Conservation (phyloP, 805 yeast species). For the Ogataea thermomethanolica region DNA sequence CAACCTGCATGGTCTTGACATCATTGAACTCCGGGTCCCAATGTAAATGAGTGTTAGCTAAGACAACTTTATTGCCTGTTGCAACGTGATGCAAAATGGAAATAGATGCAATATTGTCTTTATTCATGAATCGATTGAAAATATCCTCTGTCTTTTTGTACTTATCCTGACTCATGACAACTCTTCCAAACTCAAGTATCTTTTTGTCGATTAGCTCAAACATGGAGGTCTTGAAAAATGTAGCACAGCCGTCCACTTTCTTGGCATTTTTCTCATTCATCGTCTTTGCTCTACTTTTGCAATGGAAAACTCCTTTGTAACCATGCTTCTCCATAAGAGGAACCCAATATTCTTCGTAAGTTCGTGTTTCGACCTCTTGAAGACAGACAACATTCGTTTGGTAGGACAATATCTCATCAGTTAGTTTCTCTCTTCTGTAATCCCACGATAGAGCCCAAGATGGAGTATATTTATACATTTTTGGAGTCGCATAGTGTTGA, state of each 20-base stretch:
- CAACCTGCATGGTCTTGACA: slow-evolving; percentile 94
- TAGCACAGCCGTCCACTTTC: slow-evolving; percentile 98
- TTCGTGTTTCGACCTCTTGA: slow-evolving; percentile 91
- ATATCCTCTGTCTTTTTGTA: slow-evolving; percentile 92
- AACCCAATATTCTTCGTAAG: slow-evolving; percentile 82
- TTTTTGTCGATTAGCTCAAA: slow-evolving; percentile 70
- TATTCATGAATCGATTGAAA: slow-evolving; percentile 92
- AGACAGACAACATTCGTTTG: slow-evolving; percentile 80
- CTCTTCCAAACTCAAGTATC: slow-evolving; percentile 76
- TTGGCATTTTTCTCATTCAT: slow-evolving; percentile 77
- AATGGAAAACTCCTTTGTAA: slow-evolving; percentile 77
- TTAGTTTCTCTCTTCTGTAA: slow-evolving; percentile 73
- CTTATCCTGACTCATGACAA: slow-evolving; percentile 76
- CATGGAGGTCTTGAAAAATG: slow-evolving; percentile 68
- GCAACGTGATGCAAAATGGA: slow-evolving; percentile 67
- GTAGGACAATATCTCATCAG: slow-evolving; percentile 63
- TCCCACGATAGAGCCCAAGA: slow-evolving; percentile 97
- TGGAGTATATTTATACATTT: slow-evolving; percentile 91
- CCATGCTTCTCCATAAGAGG: slow-evolving; percentile 71
- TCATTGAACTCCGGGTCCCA: slow-evolving; percentile 98
- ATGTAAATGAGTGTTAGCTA: slow-evolving; percentile 91
- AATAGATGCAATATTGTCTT: slow-evolving; percentile 87
- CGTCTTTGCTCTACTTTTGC: slow-evolving; percentile 89
- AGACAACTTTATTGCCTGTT: slow-evolving; percentile 67
- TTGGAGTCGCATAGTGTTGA: slow-evolving; percentile 91